Conservation (phyloP, 2,329 filamentous ascomycete genomes). For the Monilinia vaccinii-corymbosi region DNA sequence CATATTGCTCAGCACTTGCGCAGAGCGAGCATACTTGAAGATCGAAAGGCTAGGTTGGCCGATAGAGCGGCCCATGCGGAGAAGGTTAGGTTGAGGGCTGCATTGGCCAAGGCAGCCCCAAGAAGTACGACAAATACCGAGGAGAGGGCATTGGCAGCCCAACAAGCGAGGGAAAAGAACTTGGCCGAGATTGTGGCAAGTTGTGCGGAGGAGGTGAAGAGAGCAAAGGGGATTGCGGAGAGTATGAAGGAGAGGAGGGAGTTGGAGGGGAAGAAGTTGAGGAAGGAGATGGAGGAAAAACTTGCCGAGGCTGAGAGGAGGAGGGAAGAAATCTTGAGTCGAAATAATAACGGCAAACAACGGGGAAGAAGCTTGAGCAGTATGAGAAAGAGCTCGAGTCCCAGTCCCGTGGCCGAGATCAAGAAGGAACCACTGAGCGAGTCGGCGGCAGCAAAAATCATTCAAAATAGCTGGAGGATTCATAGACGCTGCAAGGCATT, state of each 20-base stretch:
- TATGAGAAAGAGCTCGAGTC: constrained; percentile 40
- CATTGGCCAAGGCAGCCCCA: constrained; percentile 61
- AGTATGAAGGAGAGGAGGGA: constrained; percentile 73
- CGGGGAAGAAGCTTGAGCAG: constrained; percentile 45
- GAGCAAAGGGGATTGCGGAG: constrained; percentile 75
- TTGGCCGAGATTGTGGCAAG: constrained; percentile 72
- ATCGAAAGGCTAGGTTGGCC: constrained; percentile 68
- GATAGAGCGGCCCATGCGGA: constrained; percentile 76
- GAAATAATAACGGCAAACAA: constrained; percentile 41
- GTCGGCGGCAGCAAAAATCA: constrained; percentile 53
- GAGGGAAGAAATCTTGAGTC: constrained; percentile 53
- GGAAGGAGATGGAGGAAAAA: constrained; percentile 69
- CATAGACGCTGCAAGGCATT: constrained; percentile 49
- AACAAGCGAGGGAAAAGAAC: constrained; percentile 70
- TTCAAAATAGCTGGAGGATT: constrained; percentile 64
- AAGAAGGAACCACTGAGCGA: constrained; percentile 37
- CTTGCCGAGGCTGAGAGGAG: constrained; percentile 68
- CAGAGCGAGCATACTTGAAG: constrained; percentile 71
- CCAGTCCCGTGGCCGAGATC: constrained; percentile 40
- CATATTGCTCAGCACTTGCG: constrained; percentile 71
- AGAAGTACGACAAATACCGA: constrained; percentile 58
- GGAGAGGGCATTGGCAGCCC: constrained; percentile 67
- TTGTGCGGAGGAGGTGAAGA: constrained; percentile 74
- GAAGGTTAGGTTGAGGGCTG: constrained; percentile 69
- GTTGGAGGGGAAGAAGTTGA: constrained; percentile 60